Evolutionary conservation across 805 yeast genomes (phyloP).

Genomic region (Maudiozyma serrabonitensis): DNA sequence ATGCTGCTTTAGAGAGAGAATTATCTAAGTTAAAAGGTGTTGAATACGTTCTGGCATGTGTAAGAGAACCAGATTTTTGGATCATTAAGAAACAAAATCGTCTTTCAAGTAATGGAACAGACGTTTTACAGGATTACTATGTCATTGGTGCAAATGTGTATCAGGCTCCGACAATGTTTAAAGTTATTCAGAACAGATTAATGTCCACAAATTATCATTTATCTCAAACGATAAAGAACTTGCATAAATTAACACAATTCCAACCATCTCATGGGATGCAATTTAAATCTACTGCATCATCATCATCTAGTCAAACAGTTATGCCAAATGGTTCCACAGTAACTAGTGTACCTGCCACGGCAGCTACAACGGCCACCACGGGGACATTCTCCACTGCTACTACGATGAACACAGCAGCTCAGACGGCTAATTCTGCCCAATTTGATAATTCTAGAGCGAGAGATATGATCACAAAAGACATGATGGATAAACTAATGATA

Average conservation of each 20-base stretch:
- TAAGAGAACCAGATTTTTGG: constrained; percentile 90
- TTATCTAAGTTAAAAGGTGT: constrained; percentile 72
- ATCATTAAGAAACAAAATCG: constrained; percentile 75
- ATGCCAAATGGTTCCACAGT: not conserved
- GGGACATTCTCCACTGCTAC: constrained; percentile 7
- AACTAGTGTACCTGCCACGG: constrained; percentile 1
- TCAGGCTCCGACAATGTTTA: constrained; percentile 74
- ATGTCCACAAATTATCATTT: constrained; percentile 38
- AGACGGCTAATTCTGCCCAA: constrained; percentile 2
- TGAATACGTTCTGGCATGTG: constrained; percentile 68
- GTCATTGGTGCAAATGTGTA: constrained; percentile 87
- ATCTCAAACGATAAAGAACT: constrained; percentile 36
- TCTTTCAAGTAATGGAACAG: constrained; percentile 30
- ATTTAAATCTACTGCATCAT: constrained; percentile 7
- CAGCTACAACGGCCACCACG: constrained; percentile 7
- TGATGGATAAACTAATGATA: constrained; percentile 24
- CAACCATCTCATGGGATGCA: constrained; percentile 49
- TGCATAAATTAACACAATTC: constrained; percentile 43
- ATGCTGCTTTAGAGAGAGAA: constrained; percentile 40
- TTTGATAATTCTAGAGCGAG: constrained; percentile 1
- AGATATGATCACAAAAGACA: constrained; percentile 20
- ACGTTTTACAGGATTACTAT: constrained; percentile 66
- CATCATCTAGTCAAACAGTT: not conserved
- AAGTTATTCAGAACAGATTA: constrained; percentile 63
- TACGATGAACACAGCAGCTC: not conserved